These are phyloP conservation scores for Candida wancherniae DNA, from an alignment of 805 yeast species.

Conservation along the genomic window DNA sequence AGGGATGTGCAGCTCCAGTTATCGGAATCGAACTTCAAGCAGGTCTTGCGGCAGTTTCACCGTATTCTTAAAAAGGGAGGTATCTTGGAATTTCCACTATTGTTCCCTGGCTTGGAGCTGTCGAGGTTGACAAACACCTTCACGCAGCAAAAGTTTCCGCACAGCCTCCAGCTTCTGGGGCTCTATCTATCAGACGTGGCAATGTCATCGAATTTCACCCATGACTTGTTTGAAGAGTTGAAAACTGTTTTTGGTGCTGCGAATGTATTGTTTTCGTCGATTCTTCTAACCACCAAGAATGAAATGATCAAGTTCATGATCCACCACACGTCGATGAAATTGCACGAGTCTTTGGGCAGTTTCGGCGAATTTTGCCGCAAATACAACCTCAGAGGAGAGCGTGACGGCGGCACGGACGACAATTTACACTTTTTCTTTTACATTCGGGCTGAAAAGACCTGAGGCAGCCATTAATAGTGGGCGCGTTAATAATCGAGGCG, in stretches of 20 bases:
- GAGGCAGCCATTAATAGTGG: too few species aligned
- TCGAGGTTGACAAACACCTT: too few species aligned
- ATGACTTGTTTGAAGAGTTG: conserved; percentile 19
- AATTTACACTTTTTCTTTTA: conserved; percentile 22
- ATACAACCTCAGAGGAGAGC: too few species aligned
- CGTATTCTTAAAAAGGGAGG: conserved; percentile 36
- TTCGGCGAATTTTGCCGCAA: too few species aligned
- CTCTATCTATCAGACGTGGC: too few species aligned
- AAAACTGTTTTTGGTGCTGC: conserved; percentile 28
- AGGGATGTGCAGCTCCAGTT: conserved; percentile 35
- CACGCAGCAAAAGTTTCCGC: too few species aligned
- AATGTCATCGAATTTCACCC: not conserved
- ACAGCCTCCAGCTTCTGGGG: too few species aligned
- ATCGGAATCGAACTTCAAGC: conserved; percentile 21
- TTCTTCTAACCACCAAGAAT: conserved; percentile 24
- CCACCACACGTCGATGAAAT: conserved; percentile 23
- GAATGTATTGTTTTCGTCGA: conserved; percentile 27
- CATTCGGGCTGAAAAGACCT: conserved; percentile 22
- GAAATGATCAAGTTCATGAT: conserved; percentile 30
- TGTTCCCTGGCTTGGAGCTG: conserved; percentile 12
- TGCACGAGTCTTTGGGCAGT: too few species aligned
- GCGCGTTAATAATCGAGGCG: too few species aligned
- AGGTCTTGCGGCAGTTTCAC: conserved; percentile 28
- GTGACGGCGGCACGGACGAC: too few species aligned
- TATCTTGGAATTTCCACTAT: conserved; percentile 27